Conservation (phyloP, 352 stramenopile genomes). For the Globisporangium polare region DNA sequence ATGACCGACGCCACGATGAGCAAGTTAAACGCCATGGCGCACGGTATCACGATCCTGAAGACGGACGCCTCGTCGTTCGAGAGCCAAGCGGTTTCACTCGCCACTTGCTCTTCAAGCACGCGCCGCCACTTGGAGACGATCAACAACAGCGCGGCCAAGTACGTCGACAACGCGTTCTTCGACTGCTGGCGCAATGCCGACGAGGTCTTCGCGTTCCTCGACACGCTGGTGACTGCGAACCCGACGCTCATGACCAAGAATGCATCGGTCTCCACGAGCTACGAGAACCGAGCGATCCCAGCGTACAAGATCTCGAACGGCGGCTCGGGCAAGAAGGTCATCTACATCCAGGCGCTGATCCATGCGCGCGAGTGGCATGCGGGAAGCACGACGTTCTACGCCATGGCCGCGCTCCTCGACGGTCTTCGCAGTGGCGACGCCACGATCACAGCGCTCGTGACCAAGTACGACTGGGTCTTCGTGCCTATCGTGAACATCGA, state of each 20-base stretch:
- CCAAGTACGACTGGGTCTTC: conserved; percentile 24
- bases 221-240: conserved; percentile 12
- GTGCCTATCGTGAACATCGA: conserved; percentile 35
- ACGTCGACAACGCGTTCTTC: conserved; percentile 26
- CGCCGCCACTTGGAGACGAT: conserved; percentile 3
- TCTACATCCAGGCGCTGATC: conserved; percentile 20
- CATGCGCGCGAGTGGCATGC: conserved; percentile 16
- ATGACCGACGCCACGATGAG: conserved; percentile 3
- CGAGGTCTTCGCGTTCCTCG: conserved; percentile 26
- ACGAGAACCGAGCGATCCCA: conserved; percentile 18
- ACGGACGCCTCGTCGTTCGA: too few species aligned
- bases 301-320: conserved; percentile 20
- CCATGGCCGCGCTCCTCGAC: conserved; percentile 16
- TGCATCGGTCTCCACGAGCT: conserved; percentile 9
- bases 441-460: conserved; percentile 1
- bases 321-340: conserved; percentile 1
- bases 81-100: background rate
- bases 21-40: background rate
- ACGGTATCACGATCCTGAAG: too few species aligned
- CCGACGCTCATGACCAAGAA: conserved; percentile 15
- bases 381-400: conserved; percentile 12
- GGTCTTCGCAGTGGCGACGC: conserved; percentile 15
- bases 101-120: background rate
- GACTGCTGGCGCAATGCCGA: conserved; percentile 25
- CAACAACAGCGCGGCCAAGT: background rate